A percentile compares a stretch with the other conserved stretches of the same genome.
Conservation (phyloP, 192 early-diverging fungal genomes). For the Entomortierella parvispora region DNA sequence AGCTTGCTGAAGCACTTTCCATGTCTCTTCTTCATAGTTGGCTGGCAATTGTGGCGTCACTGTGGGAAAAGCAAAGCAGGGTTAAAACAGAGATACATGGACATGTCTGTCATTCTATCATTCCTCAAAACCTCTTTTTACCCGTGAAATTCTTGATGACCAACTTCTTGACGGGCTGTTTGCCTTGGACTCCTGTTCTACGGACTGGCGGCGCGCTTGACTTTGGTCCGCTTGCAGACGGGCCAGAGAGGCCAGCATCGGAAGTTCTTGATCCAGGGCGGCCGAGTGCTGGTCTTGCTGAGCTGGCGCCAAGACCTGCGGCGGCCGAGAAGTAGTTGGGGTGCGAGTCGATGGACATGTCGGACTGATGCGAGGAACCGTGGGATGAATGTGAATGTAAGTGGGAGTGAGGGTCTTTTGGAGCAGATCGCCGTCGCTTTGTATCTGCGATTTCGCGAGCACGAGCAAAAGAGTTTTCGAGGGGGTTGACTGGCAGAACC, state of each 20-base stretch:
- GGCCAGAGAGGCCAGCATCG: neutral
- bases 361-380: neutral
- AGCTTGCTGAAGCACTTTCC: constrained; percentile 71
- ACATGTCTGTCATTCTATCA: too few relatives aligned
- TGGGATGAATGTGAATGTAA: neutral
- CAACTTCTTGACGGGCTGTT: constrained; percentile 64
- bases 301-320: constrained; percentile 1
- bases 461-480: constrained; percentile 48
- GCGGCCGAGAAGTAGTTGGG: constrained; percentile 16
- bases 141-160: constrained; percentile 74
- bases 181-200: constrained; percentile 45
- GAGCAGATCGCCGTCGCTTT: constrained; percentile 29
- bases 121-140: constrained; percentile 2
- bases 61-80: constrained; percentile 7
- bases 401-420: neutral
- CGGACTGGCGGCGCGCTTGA: constrained; percentile 12
- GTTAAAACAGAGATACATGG: constrained; percentile 2
- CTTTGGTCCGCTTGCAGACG: constrained; percentile 23
- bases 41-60: constrained; percentile 70
- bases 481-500: constrained; percentile 32
- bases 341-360: constrained; percentile 33
- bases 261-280: constrained; percentile 25
- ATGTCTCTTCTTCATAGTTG: constrained; percentile 73
- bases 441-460: constrained; percentile 38
- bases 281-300: constrained; percentile 23